These are phyloP conservation scores for Xylaria sp. DNA, from an alignment of 495 filamentous ascomycete species.

Conservation along the genomic window DNA sequence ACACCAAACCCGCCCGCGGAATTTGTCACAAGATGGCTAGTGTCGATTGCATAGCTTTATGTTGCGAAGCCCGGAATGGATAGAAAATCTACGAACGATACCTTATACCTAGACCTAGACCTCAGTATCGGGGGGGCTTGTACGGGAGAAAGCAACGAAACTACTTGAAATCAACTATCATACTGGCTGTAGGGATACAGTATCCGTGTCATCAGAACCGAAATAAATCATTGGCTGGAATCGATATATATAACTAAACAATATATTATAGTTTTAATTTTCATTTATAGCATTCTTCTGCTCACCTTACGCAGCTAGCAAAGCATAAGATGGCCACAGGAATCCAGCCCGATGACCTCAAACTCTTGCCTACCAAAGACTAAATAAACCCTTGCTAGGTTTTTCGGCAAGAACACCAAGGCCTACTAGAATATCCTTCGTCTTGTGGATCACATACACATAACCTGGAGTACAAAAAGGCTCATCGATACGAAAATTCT, in stretches of 20 bases:
- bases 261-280: not conserved
- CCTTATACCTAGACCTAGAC: not conserved
- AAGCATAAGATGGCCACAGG: not conserved
- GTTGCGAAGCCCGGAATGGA: not conserved
- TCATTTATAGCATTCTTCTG: not conserved
- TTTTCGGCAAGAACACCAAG: not conserved
- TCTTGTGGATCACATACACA: not conserved
- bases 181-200: not conserved
- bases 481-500: not conserved
- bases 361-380: not conserved
- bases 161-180: not conserved
- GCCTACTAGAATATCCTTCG: not conserved
- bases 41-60: not conserved
- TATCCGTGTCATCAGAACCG: too few species aligned
- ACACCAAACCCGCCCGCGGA: not conserved
- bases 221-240: not conserved
- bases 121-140: not conserved
- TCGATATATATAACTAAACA: not conserved
- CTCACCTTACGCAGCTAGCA: not conserved
- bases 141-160: not conserved
- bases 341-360: not conserved
- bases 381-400: not conserved
- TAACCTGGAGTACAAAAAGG: not conserved
- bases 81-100: not conserved
- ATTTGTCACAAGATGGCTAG: not conserved